Evolutionary conservation across 768 basidiomycete genomes (phyloP).

Genomic region (Pisolithus orientalis): DNA sequence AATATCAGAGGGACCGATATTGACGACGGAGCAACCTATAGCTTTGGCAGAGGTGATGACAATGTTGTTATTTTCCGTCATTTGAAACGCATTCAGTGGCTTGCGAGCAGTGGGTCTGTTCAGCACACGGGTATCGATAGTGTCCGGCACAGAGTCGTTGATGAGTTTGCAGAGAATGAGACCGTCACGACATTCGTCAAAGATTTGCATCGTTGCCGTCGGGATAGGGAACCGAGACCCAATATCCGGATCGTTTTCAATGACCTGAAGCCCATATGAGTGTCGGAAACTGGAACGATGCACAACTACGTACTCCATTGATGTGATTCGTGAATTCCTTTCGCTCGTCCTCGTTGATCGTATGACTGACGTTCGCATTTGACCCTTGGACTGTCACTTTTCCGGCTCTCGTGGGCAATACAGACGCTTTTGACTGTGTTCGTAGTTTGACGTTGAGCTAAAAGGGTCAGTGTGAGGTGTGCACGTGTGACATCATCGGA

Average conservation of each 20-base stretch:
- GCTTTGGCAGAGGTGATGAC: constrained; percentile 97
- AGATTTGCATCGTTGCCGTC: constrained; percentile 95
- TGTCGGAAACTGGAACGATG: background rate
- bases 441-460: constrained; percentile 81
- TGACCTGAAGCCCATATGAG: constrained; percentile 49
- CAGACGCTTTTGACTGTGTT: constrained; percentile 38
- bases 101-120: constrained; percentile 81
- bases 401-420: constrained; percentile 63
- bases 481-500: constrained; percentile 16
- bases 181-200: constrained; percentile 95
- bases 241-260: constrained; percentile 87
- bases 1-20: constrained; percentile 91
- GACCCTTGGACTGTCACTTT: constrained; percentile 94
- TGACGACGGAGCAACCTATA: constrained; percentile 97
- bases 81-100: constrained; percentile 95
- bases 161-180: constrained; percentile 96
- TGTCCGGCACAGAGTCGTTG: constrained; percentile 99
- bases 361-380: constrained; percentile 93
- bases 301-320: constrained; percentile 63
- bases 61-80: constrained; percentile 99
- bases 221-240: constrained; percentile 83
- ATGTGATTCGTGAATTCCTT: constrained; percentile 98
- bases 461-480: constrained; percentile 7
- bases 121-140: constrained; percentile 96
- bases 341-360: constrained; percentile 95